Evolutionary conservation across 331 rosid genomes (phyloP).

Genomic region (Arachis monticola): DNA sequence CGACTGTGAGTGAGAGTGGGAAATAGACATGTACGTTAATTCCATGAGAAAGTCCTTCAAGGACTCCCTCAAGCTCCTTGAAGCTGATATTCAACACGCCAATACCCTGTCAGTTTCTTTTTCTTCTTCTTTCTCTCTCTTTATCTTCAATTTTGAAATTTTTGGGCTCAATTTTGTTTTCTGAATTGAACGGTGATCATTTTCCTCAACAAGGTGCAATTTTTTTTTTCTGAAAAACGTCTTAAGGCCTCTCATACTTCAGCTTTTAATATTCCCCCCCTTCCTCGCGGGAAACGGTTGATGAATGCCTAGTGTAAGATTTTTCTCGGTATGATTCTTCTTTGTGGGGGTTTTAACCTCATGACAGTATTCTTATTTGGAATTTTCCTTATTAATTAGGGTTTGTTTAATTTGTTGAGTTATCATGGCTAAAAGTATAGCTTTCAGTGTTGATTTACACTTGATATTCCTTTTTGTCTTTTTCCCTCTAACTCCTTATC

Average conservation of each 20-base stretch:
- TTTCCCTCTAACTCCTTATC: not conserved
- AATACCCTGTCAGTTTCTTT: slow-evolving; percentile 79
- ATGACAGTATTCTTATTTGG: not conserved
- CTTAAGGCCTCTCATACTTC: not conserved
- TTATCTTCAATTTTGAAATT: not conserved
- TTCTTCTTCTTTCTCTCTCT: not conserved
- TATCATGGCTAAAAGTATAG: not conserved
- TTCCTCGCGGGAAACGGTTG: not conserved
- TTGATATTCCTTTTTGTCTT: not conserved
- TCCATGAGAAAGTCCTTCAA: slow-evolving; percentile 97
- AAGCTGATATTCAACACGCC: slow-evolving; percentile 99
- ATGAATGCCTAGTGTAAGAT: slow-evolving; percentile 15
- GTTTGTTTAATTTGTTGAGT: slow-evolving; percentile 12
- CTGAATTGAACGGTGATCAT: not conserved
- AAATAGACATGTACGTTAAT: slow-evolving; percentile 66
- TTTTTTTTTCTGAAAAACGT: not conserved
- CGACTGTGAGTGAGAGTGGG: not conserved
- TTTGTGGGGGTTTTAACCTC: not conserved
- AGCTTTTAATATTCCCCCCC: not conserved
- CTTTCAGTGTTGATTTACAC: slow-evolving; percentile 23
- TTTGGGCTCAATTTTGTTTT: not conserved
- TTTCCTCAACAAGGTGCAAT: not conserved
- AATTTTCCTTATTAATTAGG: not conserved
- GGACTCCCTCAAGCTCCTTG: slow-evolving; percentile 93
- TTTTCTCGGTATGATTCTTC: slow-evolving; percentile 10